Base-by-base conservation (phyloP, 2,329 filamentous ascomycete species). In the Xylariaceae sp. region DNA sequence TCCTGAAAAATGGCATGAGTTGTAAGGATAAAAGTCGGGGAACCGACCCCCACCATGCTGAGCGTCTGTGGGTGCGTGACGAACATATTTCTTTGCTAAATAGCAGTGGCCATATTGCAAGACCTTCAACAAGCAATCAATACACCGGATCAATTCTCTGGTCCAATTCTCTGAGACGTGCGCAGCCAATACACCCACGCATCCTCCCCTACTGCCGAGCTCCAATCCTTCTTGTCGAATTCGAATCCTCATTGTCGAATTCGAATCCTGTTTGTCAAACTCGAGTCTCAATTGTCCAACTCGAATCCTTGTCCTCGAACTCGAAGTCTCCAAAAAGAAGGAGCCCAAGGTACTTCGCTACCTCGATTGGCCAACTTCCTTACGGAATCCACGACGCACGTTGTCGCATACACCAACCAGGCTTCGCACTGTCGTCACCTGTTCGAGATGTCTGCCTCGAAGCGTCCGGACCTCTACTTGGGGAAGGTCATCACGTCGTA, bases 401-500 rank as follows among this genome's bases (percentile, higher is more conserved):
- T 45, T 5, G 17, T 48, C 44, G 17, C 30, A 18, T 56, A 41
- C 17, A 17, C 18, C n/a, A n/a, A n/a, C n/a, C 34, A 37, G 47
- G n/a, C 34, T 47, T 50, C 17, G 30, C 35, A 39, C 9, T 6
- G 4, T 51, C 30, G n/a, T 55, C 34, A 30, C 10, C 37, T 55
- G 13, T 39, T 60, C 9, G 30, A 47, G 5, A 64, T 64, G 62
- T 56, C 58, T 57, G 10, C 51, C 35, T 30, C 17, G 17, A 60
- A 61, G 37, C 56, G 11, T 52, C 10, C 41, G 2, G 61, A 65
- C 58, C 59, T 59, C n/a, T 64, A 60, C 37, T 9, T 55, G 9
- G 63, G 63, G 34, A 65, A 64, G 34, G 52, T 51, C 17, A 65
- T 64, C 52, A 59, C 61, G 17, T 61, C 63, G 63, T 65, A 64